These are phyloP conservation scores for Yamadazyma epiphylla DNA, from an alignment of 1,139 yeast species.

Conservation along the genomic window DNA sequence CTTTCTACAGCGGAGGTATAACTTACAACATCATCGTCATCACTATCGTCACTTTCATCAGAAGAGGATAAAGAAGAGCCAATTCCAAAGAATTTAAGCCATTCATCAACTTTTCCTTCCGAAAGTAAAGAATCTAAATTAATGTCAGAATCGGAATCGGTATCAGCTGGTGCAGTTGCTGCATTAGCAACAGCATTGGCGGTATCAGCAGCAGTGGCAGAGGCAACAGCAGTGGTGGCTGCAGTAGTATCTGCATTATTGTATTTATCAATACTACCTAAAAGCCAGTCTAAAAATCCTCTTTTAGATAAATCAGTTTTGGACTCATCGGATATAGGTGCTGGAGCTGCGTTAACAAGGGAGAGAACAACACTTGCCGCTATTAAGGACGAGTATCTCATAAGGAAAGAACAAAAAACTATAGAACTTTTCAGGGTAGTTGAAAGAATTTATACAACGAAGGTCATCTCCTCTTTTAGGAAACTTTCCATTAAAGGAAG, in stretches of 20 bases:
- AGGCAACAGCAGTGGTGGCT: constrained; percentile 7
- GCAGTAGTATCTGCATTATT: constrained; percentile 5
- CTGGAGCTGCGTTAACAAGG: constrained; percentile 19
- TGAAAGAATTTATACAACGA: no score
- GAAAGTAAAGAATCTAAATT: constrained; percentile 11
- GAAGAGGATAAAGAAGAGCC: constrained; percentile 9
- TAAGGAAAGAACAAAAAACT: no score
- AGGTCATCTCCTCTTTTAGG: no score
- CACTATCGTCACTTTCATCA: constrained; percentile 4
- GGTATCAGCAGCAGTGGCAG: constrained; percentile 8
- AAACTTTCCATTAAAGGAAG: no score
- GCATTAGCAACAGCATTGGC: constrained; percentile 7
- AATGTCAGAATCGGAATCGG: constrained; percentile 6
- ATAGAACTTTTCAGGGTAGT: no score
- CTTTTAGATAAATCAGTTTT: no score
- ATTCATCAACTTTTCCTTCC: constrained; percentile 5
- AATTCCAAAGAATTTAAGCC: constrained; percentile 9
- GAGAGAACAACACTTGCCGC: no score
- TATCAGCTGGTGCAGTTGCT: constrained; percentile 5
- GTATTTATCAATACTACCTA: no score
- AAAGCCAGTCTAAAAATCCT: constrained; percentile 5
- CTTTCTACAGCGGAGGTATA: constrained; percentile 2
- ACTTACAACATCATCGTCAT: constrained; percentile 1
- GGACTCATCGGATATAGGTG: no score
- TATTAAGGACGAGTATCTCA: no score